Base-by-base conservation (phyloP, 2,329 filamentous ascomycete species). In the Shiraia bambusicola region DNA sequence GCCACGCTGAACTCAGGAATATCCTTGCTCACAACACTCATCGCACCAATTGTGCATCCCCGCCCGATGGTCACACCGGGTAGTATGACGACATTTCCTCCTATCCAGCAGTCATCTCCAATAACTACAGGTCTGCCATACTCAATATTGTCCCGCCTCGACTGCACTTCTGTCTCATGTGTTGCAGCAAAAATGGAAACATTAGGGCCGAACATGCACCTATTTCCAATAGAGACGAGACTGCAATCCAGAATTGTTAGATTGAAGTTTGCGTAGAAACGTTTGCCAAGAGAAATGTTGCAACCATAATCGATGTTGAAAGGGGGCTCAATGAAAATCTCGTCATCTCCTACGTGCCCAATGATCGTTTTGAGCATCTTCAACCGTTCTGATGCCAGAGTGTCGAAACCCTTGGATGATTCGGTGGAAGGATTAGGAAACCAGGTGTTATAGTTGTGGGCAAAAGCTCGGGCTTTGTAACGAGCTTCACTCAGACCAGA, bases 1-100 rank as follows among this genome's bases (percentile, higher is more conserved):
- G 81, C 82, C 7, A 83, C 75, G 17, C 76, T 76, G 46, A 79
- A 82, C 6, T 79, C 76, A 4, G 81, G 76, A n/a, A 88, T 78
- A 65, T 85, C 75, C 70, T 85, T 93, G 2, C 87, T 93, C 16
- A 95, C 88, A 3, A 94, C 87, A 62, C 84, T 88, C 1, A 86
- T 88, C 1, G 90, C 89, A 1, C 88, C 90, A 46, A 95, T 77
- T 0, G 84, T 87, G 4, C 74, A 76, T 0, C 89, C 88, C 40
- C 78, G 76, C 0, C 90, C 89, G 50, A 95, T 85, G 1, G 79
- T 91, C 16, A 95, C 82, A 0, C 89, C 89, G 0, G 87, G 82
- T 30, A 91, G 71, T 13, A 95, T 79, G 2, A 69, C 65, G 2
- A 68, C 72, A 47, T 73, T 70, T 0, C 73, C 75, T 0, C 75